phyloP scores from a whole-genome alignment of 1,284 basidiomycete species.

The Trichosporon inkin region DNA sequence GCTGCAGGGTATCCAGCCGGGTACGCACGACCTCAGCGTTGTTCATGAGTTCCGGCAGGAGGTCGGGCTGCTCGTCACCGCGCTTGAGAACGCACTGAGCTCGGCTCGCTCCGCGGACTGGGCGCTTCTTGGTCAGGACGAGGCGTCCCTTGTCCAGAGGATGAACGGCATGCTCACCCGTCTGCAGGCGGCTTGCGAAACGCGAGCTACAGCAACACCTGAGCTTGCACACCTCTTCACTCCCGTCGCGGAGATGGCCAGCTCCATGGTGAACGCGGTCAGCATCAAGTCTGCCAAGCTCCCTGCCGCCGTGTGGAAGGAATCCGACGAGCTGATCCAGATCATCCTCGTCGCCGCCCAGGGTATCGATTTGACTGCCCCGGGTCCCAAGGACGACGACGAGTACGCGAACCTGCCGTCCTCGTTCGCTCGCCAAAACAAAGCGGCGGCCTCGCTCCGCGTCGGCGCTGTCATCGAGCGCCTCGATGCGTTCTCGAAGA shows the following conservation, averaged over 20 bases:
- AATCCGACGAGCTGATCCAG: slow-evolving; percentile 57
- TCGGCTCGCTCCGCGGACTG: slow-evolving; percentile 23
- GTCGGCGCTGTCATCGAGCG: slow-evolving; percentile 38
- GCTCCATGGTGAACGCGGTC: slow-evolving; percentile 11
- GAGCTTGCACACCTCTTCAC: slow-evolving; percentile 55
- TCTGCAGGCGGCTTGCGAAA: slow-evolving; percentile 2
- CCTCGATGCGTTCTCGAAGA: slow-evolving; percentile 28
- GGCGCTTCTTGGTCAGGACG: slow-evolving; percentile 30
- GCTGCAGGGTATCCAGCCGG: slow-evolving; percentile 28
- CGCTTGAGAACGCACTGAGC: slow-evolving; percentile 25
- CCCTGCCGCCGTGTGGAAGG: slow-evolving; percentile 27
- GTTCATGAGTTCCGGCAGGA: slow-evolving; percentile 34
- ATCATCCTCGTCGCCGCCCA: slow-evolving; percentile 63
- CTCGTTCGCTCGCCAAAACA: slow-evolving; percentile 29
- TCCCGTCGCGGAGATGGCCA: slow-evolving; percentile 57
- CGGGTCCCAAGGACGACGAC: slow-evolving; percentile 32
- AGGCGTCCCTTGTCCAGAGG: slow-evolving; percentile 21
- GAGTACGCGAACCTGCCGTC: slow-evolving; percentile 38
- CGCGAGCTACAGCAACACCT: slow-evolving; percentile 36
- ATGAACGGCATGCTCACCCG: slow-evolving; percentile 14
- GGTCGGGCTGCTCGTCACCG: slow-evolving; percentile 22
- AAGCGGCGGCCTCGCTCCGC: slow-evolving; percentile 34
- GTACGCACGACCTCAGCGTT: slow-evolving; percentile 24
- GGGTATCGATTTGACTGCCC: slow-evolving; percentile 50
- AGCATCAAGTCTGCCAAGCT: slow-evolving; percentile 8